phyloP scores from a whole-genome alignment of 176 grass and related monocot species.

The Areca catechu region DNA sequence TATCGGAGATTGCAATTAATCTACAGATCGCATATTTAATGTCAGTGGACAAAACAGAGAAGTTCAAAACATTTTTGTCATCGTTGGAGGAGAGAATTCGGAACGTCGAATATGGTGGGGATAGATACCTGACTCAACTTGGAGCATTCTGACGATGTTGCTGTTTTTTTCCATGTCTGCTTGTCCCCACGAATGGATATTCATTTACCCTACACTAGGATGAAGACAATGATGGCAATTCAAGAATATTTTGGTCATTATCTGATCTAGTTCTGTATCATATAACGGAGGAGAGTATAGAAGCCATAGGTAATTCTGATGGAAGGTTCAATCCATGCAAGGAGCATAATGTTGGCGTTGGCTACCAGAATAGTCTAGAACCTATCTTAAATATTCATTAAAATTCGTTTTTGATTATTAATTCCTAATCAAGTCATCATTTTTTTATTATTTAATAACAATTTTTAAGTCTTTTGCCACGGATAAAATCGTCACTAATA shows the following conservation, averaged over 20 bases:
- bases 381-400: too few species aligned
- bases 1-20: conserved; percentile 37
- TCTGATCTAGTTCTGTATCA: conserved; percentile 63
- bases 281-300: conserved; percentile 47
- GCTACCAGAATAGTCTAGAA: too few species aligned
- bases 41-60: conserved; percentile 20
- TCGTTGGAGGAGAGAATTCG: conserved; percentile 83
- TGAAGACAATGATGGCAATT: conserved; percentile 18
- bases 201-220: conserved; percentile 24
- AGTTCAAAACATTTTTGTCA: conserved; percentile 64
- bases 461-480: too few species aligned
- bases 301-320: too few species aligned
- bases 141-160: conserved; percentile 81
- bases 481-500: too few species aligned
- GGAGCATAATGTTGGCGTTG: too few species aligned
- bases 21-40: conserved; percentile 17
- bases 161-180: conserved; percentile 70
- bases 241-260: conserved; percentile 61
- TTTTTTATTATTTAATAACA: too few species aligned
- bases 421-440: too few species aligned
- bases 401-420: too few species aligned
- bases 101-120: conserved; percentile 92
- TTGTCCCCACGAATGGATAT: conserved; percentile 54
- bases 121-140: conserved; percentile 95
- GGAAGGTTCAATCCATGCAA: too few species aligned